A percentile compares a stretch with the other conserved stretches of the same genome.
These are phyloP conservation scores for Rhodotorula mucilaginosa DNA, from an alignment of 1,284 basidiomycete species.

Conservation along the genomic window DNA sequence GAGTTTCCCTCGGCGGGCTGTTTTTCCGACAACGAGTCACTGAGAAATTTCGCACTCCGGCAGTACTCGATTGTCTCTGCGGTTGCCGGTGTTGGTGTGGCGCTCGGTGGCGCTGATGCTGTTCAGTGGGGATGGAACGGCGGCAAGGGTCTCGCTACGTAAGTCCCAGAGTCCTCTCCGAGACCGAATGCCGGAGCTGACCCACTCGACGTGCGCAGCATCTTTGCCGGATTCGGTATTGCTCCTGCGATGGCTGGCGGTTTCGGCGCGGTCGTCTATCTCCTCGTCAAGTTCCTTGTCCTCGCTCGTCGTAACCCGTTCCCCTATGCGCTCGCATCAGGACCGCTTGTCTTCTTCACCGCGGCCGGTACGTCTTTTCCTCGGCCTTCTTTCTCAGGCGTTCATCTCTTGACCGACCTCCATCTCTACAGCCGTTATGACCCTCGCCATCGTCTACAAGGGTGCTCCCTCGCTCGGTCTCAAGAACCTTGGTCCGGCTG, in stretches of 20 bases:
- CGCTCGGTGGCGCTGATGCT: constrained; percentile 49
- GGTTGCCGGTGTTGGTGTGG: constrained; percentile 55
- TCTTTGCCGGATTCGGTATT: constrained; percentile 51
- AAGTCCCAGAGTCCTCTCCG: neutral
- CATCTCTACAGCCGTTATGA: constrained; percentile 28
- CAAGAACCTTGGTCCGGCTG: constrained; percentile 47
- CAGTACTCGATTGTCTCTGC: constrained; percentile 50
- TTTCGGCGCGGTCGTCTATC: constrained; percentile 53
- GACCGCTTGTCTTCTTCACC: constrained; percentile 53
- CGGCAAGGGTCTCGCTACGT: constrained; percentile 51
- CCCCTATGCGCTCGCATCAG: constrained; percentile 47
- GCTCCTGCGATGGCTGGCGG: constrained; percentile 48
- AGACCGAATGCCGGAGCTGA: neutral
- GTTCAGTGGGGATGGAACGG: constrained; percentile 57
- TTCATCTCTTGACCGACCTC: no score
- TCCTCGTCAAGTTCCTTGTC: constrained; percentile 52
- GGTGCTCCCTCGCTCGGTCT: constrained; percentile 54
- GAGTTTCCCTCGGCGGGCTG: neutral
- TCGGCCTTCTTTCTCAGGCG: no score
- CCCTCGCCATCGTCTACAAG: constrained; percentile 48
- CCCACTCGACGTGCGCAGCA: constrained; percentile 16
- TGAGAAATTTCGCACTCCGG: constrained; percentile 47
- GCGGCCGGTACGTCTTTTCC: neutral
- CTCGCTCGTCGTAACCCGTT: constrained; percentile 50
- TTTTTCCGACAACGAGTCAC: constrained; percentile 18